A percentile compares a stretch with the other conserved stretches of the same genome.
These are phyloP conservation scores for Backusella morwellensis DNA, from an alignment of 192 early-diverging fungal genomes.

Conservation along the genomic window DNA sequence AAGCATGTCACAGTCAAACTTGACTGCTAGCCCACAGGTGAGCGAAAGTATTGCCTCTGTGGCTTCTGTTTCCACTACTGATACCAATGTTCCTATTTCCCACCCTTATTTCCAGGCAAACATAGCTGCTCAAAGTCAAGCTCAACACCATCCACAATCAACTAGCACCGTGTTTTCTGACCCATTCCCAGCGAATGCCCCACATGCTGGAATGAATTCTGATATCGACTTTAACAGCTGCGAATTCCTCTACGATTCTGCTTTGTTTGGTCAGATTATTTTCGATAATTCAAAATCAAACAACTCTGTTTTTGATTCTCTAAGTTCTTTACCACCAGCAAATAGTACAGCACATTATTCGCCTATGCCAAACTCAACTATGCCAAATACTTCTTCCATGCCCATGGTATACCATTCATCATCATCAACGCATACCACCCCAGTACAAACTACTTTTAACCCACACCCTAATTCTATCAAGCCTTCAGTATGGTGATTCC, in stretches of 20 bases:
- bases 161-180: neutral
- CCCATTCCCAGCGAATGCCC: neutral
- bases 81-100: neutral
- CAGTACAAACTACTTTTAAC: neutral
- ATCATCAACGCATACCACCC: neutral
- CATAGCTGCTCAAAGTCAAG: neutral
- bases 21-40: conserved; percentile 3
- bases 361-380: conserved; percentile 5
- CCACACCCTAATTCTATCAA: neutral
- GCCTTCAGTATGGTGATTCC: neutral
- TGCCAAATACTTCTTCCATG: neutral
- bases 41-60: conserved; percentile 1
- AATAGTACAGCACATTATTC: neutral
- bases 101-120: neutral
- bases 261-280: conserved; percentile 34
- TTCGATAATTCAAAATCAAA: conserved; percentile 18
- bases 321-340: neutral
- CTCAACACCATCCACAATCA: neutral
- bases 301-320: neutral
- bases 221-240: conserved; percentile 30
- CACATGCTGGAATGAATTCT: neutral
- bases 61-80: conserved; percentile 3
- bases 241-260: conserved; percentile 24
- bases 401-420: neutral
- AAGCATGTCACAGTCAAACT: neutral